Base-by-base conservation (phyloP, 768 basidiomycete species). In the Naganishia kalamii region DNA sequence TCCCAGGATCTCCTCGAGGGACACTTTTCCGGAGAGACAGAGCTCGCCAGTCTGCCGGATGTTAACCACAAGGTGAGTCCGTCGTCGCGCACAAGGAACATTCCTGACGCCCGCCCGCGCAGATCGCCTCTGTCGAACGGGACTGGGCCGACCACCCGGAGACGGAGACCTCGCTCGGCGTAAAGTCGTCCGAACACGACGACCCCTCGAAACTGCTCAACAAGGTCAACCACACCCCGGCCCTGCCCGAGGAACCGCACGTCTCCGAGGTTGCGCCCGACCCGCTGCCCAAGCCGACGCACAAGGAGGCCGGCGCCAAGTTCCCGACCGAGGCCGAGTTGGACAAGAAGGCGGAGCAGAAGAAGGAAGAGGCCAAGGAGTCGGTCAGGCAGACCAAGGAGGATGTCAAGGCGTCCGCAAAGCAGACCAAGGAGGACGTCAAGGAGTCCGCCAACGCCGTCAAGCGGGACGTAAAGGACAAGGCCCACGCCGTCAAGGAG, bases 1-100 rank as follows among this genome's bases (percentile, higher is more conserved):
- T 85, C 89, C 72, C 84, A 82, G 3, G 82, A 81, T 33, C 81
- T 90, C 23, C 80, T 87, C 65, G 86, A 84, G 73, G 85, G 80
- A 25, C 60, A 79, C 83, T 77, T 77, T 47, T 47, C 40, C 5
- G 76, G 76, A 12, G 75, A 76, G 21, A 75, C 80, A 8, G 54
- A 57, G 25, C 65, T 54, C 76, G 80, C 23, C 76, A 80, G 32
- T 70, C 79, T 52, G 74, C 81, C n/a, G 27, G 74, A 74, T 59
- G 70, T 71, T 10, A 74, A 77, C 52, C 73, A 80, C 57, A 89
- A 88, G 71, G 75, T 74, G 54, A 54, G 71, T 65, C 30, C 8
- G 52, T 7, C 17, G 50, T 17, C 32, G 50, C 50, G 50, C 6
- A 6, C 11, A 25, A 6, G 50, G 60, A 47, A 13, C 27, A 44